Base-by-base conservation (phyloP, 78 protist genomes). In the Dictyostelium discoideum region DNA sequence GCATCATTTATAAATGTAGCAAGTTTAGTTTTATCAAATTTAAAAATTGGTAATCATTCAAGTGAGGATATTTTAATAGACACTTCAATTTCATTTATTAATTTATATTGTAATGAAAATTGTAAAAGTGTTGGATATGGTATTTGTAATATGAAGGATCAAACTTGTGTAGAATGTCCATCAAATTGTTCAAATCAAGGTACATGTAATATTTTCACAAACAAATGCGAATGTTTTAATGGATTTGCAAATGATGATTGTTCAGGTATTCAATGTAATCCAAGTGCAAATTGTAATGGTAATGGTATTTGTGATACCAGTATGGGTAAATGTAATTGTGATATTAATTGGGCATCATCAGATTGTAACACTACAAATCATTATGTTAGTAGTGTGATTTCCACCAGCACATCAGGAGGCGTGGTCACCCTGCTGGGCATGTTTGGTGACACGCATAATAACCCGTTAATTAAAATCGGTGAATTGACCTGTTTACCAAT, bases 341-440 rank as follows among this genome's bases (percentile, higher is more conserved):
- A 32, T 6, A 74, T 18, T 37, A 0, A 14, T 32, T 74, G 81
- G 81, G 11, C 22, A 13, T 24, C 24, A 13, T 24, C 46, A 11
- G 81, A 74, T 37, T 74, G 81, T 74, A 74, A 74, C n/a, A 74
- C 54, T 11, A 24, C 84, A 2, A 14, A 79, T n/a, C 84, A 79
- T 46, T 79, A n/a, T 79, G 84, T 79, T 32, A 22, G 48, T 32
- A 20, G 57, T 11, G 8, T 79, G 2, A 26, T n/a, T 11, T 10
- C 54, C 11, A 13, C 84, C 0, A 42, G 24, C 5, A n/a, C 50
- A 2, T 22, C 26, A 3, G 84, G 84, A 24, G 84, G 84, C 5
- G 3, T 18, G 0, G 84, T 44, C 9, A n/a, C 39, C 3, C 14
- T 79, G 20, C 0, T 6, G 4, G 84, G 84, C 16, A 44, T 7